These are phyloP conservation scores for Colletotrichum paranaense DNA, from an alignment of 2,329 filamentous ascomycete species.

Conservation along the genomic window DNA sequence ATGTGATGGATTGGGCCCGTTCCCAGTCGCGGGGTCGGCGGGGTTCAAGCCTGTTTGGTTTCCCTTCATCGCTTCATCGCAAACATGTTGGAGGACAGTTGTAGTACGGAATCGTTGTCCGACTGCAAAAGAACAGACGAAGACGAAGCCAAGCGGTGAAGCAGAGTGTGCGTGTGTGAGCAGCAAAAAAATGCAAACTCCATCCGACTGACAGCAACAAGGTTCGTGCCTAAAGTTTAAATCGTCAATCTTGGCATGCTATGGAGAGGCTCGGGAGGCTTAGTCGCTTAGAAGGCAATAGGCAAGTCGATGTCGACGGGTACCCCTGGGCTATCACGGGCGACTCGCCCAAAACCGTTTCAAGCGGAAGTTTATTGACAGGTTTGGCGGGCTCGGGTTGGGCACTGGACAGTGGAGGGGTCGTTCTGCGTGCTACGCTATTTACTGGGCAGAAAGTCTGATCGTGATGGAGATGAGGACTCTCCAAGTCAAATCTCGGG, in stretches of 20 bases:
- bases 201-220: background rate
- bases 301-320: background rate
- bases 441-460: background rate
- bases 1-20: background rate
- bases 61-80: background rate
- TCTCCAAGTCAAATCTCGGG: background rate
- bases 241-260: background rate
- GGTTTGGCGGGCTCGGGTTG: background rate
- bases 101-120: background rate
- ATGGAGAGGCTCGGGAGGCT: background rate
- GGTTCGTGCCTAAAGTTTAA: constrained; percentile 20
- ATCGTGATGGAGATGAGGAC: background rate
- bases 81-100: background rate
- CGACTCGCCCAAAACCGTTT: constrained; percentile 23
- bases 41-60: background rate
- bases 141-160: no score
- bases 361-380: constrained; percentile 27
- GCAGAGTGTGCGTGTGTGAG: background rate
- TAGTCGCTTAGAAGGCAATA: no score
- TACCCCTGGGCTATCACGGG: background rate
- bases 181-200: background rate
- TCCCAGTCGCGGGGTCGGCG: background rate
- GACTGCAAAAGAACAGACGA: background rate
- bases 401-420: background rate
- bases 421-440: background rate